Percentiles rank a stretch among this genome's conserved stretches.
Evolutionary conservation across 768 basidiomycete genomes (phyloP).

Genomic region (Leccinum fibrillosum): DNA sequence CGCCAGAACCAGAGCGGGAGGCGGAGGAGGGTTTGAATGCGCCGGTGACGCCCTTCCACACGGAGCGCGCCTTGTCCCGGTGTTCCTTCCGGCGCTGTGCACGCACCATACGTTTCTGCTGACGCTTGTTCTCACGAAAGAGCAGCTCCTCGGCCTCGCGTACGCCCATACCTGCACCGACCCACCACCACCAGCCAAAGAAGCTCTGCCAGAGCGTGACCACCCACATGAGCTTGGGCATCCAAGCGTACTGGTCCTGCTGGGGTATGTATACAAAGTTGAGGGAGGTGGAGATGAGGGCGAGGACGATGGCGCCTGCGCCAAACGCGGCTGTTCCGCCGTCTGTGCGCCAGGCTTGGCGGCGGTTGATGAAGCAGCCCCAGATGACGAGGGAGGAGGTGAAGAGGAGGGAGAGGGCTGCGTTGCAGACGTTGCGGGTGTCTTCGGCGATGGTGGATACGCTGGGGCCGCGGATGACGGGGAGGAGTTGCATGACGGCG

Average conservation of each 20-base stretch:
- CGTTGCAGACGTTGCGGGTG: slow-evolving; percentile 92
- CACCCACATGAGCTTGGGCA: slow-evolving; percentile 85
- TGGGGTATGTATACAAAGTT: slow-evolving; percentile 84
- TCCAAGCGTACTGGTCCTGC: slow-evolving; percentile 88
- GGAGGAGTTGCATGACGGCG: slow-evolving; percentile 79
- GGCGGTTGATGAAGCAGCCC: slow-evolving; percentile 88
- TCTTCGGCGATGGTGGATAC: slow-evolving; percentile 62
- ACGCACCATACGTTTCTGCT: slow-evolving; percentile 43
- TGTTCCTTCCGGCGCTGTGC: slow-evolving; percentile 48
- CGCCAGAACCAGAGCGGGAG: no score
- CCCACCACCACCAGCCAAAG: slow-evolving; percentile 99
- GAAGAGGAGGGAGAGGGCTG: slow-evolving; percentile 93
- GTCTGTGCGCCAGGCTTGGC: slow-evolving; percentile 93
- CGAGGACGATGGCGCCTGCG: slow-evolving; percentile 76
- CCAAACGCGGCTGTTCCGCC: slow-evolving; percentile 97
- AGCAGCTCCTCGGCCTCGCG: slow-evolving; percentile 68
- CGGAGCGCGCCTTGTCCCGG: slow-evolving; percentile 49
- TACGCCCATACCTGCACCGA: slow-evolving; percentile 84
- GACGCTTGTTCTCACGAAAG: slow-evolving; percentile 50
- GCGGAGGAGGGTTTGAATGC: slow-evolving; percentile 35
- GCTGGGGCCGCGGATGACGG: slow-evolving; percentile 40
- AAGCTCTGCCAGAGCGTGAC: slow-evolving; percentile 97
- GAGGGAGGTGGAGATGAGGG: slow-evolving; percentile 76
- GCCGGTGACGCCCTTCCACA: slow-evolving; percentile 57
- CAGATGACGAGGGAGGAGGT: slow-evolving; percentile 86